Percentiles rank a stretch among this genome's conserved stretches.
Evolutionary conservation across 495 filamentous ascomycete species (phyloP).

Genomic region (Neurospora intermedia): DNA sequence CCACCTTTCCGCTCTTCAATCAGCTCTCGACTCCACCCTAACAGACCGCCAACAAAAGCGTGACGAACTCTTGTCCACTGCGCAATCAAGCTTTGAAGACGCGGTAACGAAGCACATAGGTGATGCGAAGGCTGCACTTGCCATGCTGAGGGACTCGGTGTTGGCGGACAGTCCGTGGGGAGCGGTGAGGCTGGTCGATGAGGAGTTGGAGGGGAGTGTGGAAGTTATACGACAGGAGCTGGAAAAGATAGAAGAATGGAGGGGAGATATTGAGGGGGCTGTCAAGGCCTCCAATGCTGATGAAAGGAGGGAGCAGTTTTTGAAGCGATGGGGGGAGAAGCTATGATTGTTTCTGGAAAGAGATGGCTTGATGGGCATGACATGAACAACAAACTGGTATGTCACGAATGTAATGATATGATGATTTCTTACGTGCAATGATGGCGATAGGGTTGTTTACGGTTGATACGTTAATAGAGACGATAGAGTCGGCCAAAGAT

Average conservation of each 20-base stretch:
- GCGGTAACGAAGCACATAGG: conserved; percentile 24
- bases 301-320: too few species aligned
- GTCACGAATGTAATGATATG: too few species aligned
- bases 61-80: conserved; percentile 23
- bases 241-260: conserved; percentile 14
- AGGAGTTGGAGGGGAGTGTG: conserved; percentile 28
- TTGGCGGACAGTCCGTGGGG: conserved; percentile 31
- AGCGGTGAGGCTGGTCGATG: conserved; percentile 29
- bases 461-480: too few species aligned
- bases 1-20: neutral
- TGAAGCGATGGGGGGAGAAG: too few species aligned
- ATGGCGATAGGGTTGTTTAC: too few species aligned
- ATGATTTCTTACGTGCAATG: too few species aligned
- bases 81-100: conserved; percentile 30
- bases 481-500: too few species aligned
- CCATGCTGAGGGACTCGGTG: conserved; percentile 31
- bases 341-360: neutral
- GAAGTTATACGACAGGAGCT: conserved; percentile 26
- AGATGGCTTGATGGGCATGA: too few species aligned
- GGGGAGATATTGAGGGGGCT: conserved; percentile 19
- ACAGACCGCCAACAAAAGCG: conserved; percentile 23
- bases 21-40: conserved; percentile 12
- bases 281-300: neutral
- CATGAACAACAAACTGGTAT: too few species aligned
- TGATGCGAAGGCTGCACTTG: conserved; percentile 29